These are phyloP conservation scores for Polytrichum formosum DNA, from an alignment of 225 moss, liverwort and hornwort species.

Conservation along the genomic window DNA sequence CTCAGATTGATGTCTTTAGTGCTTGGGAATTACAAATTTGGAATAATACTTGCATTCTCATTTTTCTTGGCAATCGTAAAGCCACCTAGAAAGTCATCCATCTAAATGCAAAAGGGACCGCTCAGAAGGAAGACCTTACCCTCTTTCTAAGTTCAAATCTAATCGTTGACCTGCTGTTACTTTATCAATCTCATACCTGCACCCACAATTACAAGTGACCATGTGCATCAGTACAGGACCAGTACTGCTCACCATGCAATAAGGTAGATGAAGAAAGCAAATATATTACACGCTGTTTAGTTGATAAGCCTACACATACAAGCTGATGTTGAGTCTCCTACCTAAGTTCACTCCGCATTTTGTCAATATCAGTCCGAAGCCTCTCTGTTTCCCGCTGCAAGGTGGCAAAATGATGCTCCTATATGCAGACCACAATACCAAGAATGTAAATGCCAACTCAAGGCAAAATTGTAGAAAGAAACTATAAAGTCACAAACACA, in stretches of 20 bases:
- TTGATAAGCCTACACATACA: not conserved
- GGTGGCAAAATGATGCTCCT: slow-evolving; percentile 90
- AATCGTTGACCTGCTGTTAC: slow-evolving; percentile 92
- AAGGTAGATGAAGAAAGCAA: no score
- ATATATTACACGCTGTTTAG: not conserved
- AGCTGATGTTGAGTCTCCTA: slow-evolving; percentile 11
- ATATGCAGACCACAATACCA: not conserved
- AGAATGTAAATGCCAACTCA: no score
- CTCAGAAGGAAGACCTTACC: slow-evolving; percentile 35
- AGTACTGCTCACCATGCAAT: no score
- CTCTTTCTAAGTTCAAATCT: slow-evolving; percentile 95
- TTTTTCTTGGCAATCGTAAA: not conserved
- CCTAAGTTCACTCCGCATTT: slow-evolving; percentile 97
- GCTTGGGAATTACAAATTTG: no score
- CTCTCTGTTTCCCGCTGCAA: slow-evolving; percentile 95
- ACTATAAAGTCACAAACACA: no score
- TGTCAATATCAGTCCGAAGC: slow-evolving; percentile 95
- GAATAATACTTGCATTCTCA: no score
- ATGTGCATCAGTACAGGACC: no score
- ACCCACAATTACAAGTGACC: not conserved
- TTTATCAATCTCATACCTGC: slow-evolving; percentile 98
- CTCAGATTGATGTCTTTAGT: no score
- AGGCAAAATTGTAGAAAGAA: no score
- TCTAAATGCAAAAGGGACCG: not conserved
- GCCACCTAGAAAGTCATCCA: not conserved